Conservation (phyloP, 768 basidiomycete genomes). For the Tulasnella calospora region DNA sequence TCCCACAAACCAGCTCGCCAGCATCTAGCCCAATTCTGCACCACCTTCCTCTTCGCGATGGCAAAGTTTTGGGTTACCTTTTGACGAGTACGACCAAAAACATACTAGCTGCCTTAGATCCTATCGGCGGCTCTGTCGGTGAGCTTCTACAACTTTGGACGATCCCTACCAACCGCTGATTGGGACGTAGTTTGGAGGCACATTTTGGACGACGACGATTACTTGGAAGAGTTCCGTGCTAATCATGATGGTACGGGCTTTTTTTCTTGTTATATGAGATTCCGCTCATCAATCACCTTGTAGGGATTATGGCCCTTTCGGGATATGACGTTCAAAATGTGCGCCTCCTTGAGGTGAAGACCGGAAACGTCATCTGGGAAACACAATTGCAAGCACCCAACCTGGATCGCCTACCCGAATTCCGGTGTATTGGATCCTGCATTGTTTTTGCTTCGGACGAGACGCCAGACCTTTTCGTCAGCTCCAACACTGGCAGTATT, state of each 20-base stretch:
- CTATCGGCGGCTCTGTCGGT: constrained; percentile 68
- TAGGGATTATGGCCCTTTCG: constrained; percentile 66
- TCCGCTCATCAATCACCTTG: constrained; percentile 5
- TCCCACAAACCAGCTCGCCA: constrained; percentile 52
- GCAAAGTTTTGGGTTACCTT: constrained; percentile 37
- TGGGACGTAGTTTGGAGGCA: constrained; percentile 69
- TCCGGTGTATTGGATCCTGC: constrained; percentile 52
- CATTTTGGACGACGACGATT: constrained; percentile 64
- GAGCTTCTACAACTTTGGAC: constrained; percentile 31
- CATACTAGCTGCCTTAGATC: constrained; percentile 68
- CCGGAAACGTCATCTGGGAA: constrained; percentile 65
- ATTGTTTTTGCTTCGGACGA: constrained; percentile 44
- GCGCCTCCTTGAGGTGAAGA: constrained; percentile 58
- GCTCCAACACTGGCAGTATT: constrained; percentile 60
- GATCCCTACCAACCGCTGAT: neutral
- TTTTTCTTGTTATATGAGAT: constrained; percentile 14
- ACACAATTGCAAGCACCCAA: constrained; percentile 50
- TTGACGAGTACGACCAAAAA: constrained; percentile 67
- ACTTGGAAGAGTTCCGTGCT: constrained; percentile 58
- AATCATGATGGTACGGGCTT: constrained; percentile 51
- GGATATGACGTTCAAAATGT: constrained; percentile 66
- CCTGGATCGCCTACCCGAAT: constrained; percentile 47
- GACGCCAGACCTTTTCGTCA: constrained; percentile 42
- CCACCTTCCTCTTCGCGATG: constrained; percentile 35
- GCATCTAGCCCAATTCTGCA: constrained; percentile 60